Base-by-base conservation (phyloP, 345 rosid genomes). In the Anacardium occidentale region DNA sequence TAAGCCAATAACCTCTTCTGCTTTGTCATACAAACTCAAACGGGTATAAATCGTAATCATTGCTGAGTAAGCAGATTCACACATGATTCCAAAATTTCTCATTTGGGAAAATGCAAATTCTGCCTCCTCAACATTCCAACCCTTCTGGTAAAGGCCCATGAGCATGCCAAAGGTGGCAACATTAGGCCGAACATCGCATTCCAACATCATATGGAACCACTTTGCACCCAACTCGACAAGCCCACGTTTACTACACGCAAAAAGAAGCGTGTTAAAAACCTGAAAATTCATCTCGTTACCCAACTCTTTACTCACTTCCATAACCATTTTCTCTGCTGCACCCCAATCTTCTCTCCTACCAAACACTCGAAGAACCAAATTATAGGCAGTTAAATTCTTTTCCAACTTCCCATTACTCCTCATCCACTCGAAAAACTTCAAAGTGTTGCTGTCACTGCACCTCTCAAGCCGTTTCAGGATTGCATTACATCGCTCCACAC, bases 11-110 rank as follows among this genome's bases (percentile, higher is more conserved):
- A 94, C 81, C 69, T 82, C 73, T 75, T 90, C 97, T 14, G 98
- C 97, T 76, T 91, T 91, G 24, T 79, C 91, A 48, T 86, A 80
- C 72, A 89, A 78, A 66, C 85, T 84, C 75, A 90, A 78, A 62
- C 96, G 97, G 7, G 93, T 90, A 70, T 88, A 94, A 54, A 94
- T 89, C 0, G 93, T 91, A 71, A 91, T 90, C 94, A 94, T 91
- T 0, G 97, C 82, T 1, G 98, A 88, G 85, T 91, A 94, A 40
- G 97, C 98, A 71, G 93, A 90, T 50, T 89, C 83, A 78, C 98
- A 94, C 66, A 81, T 82, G 45, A 94, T 80, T 68, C 87, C 83
- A 9, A 68, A 75, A 7, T 76, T 86, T 73, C 96, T 88, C 98
- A 94, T 90, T 7, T 71, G 80, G 44, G 84, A 58, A 83, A 91